phyloP scores from a whole-genome alignment of 2,329 filamentous ascomycete species.

The Trichoderma atrobrunneum region DNA sequence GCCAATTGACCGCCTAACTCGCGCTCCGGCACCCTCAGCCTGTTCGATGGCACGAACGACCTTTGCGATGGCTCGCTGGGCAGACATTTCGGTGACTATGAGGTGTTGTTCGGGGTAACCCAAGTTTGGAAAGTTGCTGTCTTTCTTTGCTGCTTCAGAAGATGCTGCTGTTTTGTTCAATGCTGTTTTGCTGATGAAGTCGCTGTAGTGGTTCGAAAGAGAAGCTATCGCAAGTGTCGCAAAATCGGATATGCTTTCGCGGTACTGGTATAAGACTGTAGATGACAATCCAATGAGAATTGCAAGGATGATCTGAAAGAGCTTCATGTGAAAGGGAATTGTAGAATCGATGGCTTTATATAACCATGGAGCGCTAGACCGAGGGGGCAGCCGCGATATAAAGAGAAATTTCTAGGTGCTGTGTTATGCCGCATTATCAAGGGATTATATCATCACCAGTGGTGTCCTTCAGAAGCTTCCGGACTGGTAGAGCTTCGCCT shows the following conservation, averaged over 20 bases:
- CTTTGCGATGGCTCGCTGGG: slow-evolving; percentile 74
- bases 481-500: not conserved
- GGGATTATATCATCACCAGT: slow-evolving; percentile 4
- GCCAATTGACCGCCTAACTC: slow-evolving; percentile 83
- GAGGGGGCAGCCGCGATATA: not conserved
- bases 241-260: not conserved
- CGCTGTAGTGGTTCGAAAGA: not conserved
- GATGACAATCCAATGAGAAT: slow-evolving; percentile 32
- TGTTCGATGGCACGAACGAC: slow-evolving; percentile 83
- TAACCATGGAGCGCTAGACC: not conserved
- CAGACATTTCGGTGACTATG: slow-evolving; percentile 53
- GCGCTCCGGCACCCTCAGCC: slow-evolving; percentile 81
- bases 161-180: not conserved
- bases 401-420: slow-evolving; percentile 1
- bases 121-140: not conserved
- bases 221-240: not conserved
- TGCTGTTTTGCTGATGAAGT: not conserved
- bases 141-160: not conserved
- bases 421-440: not conserved
- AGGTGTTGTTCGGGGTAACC: slow-evolving; percentile 21
- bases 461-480: not conserved
- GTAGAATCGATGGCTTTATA: not conserved
- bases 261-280: slow-evolving; percentile 28
- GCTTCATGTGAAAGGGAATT: slow-evolving; percentile 29
- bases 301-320: slow-evolving; percentile 30